Percentiles rank a stretch among this genome's conserved stretches.
Evolutionary conservation across 108 stramenopile genomes (phyloP).

Genomic region (Pelagomonas calceolata): DNA sequence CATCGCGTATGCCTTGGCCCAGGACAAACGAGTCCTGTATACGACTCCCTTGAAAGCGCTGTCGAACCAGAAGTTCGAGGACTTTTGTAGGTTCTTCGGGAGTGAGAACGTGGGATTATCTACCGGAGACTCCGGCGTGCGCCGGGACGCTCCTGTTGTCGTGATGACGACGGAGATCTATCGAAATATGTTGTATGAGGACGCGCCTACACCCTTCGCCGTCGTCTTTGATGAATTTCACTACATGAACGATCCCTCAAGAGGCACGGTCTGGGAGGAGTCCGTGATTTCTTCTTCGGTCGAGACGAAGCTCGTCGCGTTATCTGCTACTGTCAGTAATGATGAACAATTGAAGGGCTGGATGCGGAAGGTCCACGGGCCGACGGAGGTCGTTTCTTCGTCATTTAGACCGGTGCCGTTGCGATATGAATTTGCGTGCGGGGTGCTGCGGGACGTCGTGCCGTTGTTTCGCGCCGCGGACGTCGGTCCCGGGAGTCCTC

Average conservation of each 20-base stretch:
- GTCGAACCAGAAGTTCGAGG: conserved; percentile 83
- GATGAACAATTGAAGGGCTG: conserved; percentile 54
- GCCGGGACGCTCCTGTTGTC: conserved; percentile 61
- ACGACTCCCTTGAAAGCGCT: conserved; percentile 88
- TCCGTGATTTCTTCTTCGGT: conserved; percentile 68
- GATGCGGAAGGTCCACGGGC: conserved; percentile 62
- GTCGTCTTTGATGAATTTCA: conserved; percentile 92
- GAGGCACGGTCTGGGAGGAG: conserved; percentile 92
- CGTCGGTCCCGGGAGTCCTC: conserved; percentile 55
- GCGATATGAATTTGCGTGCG: conserved; percentile 65
- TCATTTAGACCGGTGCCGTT: conserved; percentile 77
- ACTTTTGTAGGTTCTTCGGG: conserved; percentile 67
- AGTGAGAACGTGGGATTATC: conserved; percentile 45
- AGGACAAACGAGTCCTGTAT: conserved; percentile 52
- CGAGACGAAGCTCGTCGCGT: conserved; percentile 70
- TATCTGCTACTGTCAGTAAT: conserved; percentile 78
- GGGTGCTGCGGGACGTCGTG: conserved; percentile 53
- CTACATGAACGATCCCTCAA: conserved; percentile 82
- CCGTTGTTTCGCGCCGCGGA: conserved; percentile 63
- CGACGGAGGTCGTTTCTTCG: conserved; percentile 63
- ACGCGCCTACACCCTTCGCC: conserved; percentile 42
- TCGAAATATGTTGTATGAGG: conserved; percentile 55
- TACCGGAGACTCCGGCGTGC: conserved; percentile 75
- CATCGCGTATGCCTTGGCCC: conserved; percentile 51
- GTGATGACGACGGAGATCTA: conserved; percentile 94